Evolutionary conservation across 352 stramenopile genomes (phyloP).

Genomic region (Pilasporangium apinafurcum): DNA sequence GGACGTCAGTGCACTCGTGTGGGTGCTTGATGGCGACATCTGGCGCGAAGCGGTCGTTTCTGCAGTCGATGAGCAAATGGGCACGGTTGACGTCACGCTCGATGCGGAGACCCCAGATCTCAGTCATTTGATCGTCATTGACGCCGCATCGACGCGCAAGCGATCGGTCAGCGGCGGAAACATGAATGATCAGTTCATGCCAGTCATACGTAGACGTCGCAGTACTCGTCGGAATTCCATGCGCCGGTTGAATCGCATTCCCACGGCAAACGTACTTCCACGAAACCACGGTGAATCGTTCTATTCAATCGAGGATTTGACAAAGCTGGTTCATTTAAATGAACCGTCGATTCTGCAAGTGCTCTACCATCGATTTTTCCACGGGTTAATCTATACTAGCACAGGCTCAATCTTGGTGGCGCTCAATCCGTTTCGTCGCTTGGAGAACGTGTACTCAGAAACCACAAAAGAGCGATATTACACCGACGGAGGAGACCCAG

Average conservation of each 20-base stretch:
- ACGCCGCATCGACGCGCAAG: no score
- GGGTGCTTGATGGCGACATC: conserved; percentile 62
- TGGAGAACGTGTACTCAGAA: conserved; percentile 72
- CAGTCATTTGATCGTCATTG: no score
- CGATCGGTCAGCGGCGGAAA: conserved; percentile 17
- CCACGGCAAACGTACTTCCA: conserved; percentile 40
- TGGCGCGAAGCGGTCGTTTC: conserved; percentile 73
- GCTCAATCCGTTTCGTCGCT: conserved; percentile 74
- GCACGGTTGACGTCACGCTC: conserved; percentile 45
- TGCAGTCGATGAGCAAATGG: conserved; percentile 24
- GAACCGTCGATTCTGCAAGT: conserved; percentile 89
- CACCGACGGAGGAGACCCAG: conserved; percentile 34
- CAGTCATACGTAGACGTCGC: conserved; percentile 24
- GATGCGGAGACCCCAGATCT: conserved; percentile 39
- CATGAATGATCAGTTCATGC: conserved; percentile 35
- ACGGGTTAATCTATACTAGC: conserved; percentile 87
- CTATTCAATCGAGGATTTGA: conserved; percentile 81
- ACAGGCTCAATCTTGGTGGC: conserved; percentile 82
- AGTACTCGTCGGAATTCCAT: conserved; percentile 27
- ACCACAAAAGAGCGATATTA: conserved; percentile 70
- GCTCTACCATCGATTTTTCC: conserved; percentile 70
- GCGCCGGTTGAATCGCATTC: conserved; percentile 24
- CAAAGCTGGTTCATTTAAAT: conserved; percentile 87
- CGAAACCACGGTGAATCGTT: conserved; percentile 54
- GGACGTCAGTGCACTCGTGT: conserved; percentile 69